These are phyloP conservation scores for Vaccinium corymbosum DNA, from an alignment of 148 eudicot genomes.

Conservation along the genomic window DNA sequence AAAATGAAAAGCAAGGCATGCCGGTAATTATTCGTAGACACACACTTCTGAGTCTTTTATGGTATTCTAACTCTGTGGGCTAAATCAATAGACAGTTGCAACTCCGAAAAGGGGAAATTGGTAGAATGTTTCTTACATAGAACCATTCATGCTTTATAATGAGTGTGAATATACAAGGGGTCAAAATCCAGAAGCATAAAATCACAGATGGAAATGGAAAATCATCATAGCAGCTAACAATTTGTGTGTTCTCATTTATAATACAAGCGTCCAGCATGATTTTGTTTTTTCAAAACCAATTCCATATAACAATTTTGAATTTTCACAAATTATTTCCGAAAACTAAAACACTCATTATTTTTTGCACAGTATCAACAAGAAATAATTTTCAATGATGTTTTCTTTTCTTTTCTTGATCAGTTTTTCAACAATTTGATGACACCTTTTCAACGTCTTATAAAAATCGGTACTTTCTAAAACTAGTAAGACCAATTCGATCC, in stretches of 20 bases:
- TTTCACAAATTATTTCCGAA: background rate
- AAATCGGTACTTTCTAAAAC: background rate
- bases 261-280: background rate
- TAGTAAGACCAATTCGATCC: background rate
- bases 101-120: background rate
- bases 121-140: background rate
- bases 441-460: background rate
- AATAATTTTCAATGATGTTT: background rate
- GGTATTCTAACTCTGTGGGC: background rate
- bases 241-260: background rate
- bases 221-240: constrained; percentile 8
- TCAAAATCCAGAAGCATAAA: background rate
- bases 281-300: background rate
- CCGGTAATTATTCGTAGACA: background rate
- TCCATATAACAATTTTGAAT: background rate
- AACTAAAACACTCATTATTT: background rate
- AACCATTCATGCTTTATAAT: background rate
- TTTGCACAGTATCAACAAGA: background rate
- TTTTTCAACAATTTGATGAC: background rate
- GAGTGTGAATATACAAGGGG: background rate
- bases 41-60: background rate
- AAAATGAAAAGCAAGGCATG: background rate
- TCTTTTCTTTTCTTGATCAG: background rate
- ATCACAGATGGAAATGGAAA: background rate
- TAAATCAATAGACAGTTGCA: background rate